Evolutionary conservation across 2,329 filamentous ascomycete genomes (phyloP).

Genomic region (Juglanconis sp.): DNA sequence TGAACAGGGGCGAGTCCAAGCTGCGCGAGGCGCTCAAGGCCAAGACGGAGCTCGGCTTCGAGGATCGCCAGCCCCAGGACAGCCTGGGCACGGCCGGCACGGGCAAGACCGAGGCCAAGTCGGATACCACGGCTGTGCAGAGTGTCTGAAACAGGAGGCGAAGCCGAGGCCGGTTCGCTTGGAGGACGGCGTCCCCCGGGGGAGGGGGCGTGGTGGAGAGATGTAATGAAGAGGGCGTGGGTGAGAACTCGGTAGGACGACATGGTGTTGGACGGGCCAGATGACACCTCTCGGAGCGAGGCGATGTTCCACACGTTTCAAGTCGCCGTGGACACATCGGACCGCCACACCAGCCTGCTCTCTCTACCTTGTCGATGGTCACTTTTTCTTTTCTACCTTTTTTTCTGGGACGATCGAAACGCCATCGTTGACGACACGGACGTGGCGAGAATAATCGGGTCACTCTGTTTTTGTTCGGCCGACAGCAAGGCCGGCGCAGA

Average conservation of each 20-base stretch:
- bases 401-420: not conserved
- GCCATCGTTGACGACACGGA: not conserved
- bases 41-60: constrained; percentile 30
- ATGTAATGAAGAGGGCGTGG: not conserved
- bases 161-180: not conserved
- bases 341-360: not conserved
- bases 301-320: not conserved
- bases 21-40: constrained; percentile 41
- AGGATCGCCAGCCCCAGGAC: constrained; percentile 24
- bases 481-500: not conserved
- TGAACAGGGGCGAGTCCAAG: constrained; percentile 41
- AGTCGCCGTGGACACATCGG: not conserved
- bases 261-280: not conserved
- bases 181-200: no score
- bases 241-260: not conserved
- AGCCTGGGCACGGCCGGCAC: constrained; percentile 6
- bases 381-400: not conserved
- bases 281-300: not conserved
- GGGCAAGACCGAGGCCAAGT: constrained; percentile 13
- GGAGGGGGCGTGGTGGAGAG: not conserved
- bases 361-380: not conserved
- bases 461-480: not conserved
- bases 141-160: constrained; percentile 6
- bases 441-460: not conserved
- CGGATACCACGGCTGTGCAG: constrained; percentile 16